Percentiles rank a stretch among this genome's conserved stretches.
Conservation (phyloP, 352 stramenopile species). For the Phytophthora crassamura region DNA sequence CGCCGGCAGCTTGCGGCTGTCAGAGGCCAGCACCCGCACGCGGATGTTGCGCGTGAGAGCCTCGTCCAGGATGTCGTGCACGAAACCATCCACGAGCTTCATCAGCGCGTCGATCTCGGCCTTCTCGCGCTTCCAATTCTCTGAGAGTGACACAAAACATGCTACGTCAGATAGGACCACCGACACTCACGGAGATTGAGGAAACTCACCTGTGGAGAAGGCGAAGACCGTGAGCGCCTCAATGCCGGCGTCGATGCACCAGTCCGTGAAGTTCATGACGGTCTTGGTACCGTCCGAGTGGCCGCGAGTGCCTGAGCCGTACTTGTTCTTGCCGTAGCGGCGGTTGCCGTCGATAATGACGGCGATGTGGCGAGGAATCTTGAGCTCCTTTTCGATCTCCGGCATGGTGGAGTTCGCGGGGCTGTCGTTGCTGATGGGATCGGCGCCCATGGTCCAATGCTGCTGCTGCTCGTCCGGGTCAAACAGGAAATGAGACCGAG, state of each 20-base stretch:
- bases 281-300: constrained; percentile 96
- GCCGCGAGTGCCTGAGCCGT: constrained; percentile 80
- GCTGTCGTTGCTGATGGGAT: constrained; percentile 21
- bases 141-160: constrained; percentile 31
- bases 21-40: constrained; percentile 90
- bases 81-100: constrained; percentile 95
- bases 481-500: constrained; percentile 24
- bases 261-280: constrained; percentile 96
- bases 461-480: constrained; percentile 16
- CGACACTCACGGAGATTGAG: constrained; percentile 3
- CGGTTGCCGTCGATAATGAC: constrained; percentile 98
- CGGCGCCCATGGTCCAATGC: constrained; percentile 18
- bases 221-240: constrained; percentile 94
- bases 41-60: constrained; percentile 90
- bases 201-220: constrained; percentile 89
- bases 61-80: constrained; percentile 90
- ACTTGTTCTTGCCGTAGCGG: constrained; percentile 91
- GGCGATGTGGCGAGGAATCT: constrained; percentile 88
- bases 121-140: constrained; percentile 95
- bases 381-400: constrained; percentile 29
- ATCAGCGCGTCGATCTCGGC: constrained; percentile 93
- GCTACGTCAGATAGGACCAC: constrained; percentile 1
- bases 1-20: constrained; percentile 66
- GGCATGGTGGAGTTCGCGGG: constrained; percentile 1
- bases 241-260: constrained; percentile 94